Base-by-base conservation (phyloP, 441 rosid species). In the Aleurites moluccanus region DNA sequence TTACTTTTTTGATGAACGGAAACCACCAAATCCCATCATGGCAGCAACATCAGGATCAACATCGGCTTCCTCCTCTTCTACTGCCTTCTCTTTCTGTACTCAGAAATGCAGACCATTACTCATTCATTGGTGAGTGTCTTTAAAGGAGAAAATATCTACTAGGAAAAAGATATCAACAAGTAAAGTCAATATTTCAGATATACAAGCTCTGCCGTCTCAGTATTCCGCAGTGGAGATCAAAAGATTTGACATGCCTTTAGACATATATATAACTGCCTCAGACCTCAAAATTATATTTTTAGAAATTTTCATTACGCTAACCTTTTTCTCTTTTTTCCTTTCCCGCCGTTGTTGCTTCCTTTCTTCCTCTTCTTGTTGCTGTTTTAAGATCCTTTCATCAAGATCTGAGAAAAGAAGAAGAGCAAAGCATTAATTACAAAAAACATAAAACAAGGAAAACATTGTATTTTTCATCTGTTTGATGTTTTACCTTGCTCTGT, bases 21-120 rank as follows among this genome's bases (percentile, higher is more conserved):
- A 95, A 65, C 99, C 96, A 8, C 97, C 98, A 40, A 95, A 95
- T 68, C 99, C 99, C 99, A 95, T 95, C 92, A 91, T 78, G 71
- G 94, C 97, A 55, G 99, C 99, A 79, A 95, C 91, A 55, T 93
- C 97, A 0, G 97, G 91, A 83, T 91, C 97, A 62, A 87, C 81
- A 70, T 95, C 97, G 3, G 87, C 85, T 79, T 90, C 99, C 80
- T 90, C 97, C 77, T 90, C 98, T 71, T 91, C 97, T 15, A 80
- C 79, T 25, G 86, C 87, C 79, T 93, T 92, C 84, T 91, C 99
- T 85, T 88, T 91, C 99, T 95, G 89, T 62, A 72, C 9, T 66
- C 72, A 69, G 42, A 30, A 65, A 73, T 18, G 59, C 27, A 44
- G 53, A 38, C 30, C 38, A 49, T 42, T n/a, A 16, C n/a, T 38